Percentiles rank a stretch among this genome's conserved stretches.
These are phyloP conservation scores for Coprinopsis cinerea DNA, from an alignment of 768 basidiomycete genomes.

Conservation along the genomic window DNA sequence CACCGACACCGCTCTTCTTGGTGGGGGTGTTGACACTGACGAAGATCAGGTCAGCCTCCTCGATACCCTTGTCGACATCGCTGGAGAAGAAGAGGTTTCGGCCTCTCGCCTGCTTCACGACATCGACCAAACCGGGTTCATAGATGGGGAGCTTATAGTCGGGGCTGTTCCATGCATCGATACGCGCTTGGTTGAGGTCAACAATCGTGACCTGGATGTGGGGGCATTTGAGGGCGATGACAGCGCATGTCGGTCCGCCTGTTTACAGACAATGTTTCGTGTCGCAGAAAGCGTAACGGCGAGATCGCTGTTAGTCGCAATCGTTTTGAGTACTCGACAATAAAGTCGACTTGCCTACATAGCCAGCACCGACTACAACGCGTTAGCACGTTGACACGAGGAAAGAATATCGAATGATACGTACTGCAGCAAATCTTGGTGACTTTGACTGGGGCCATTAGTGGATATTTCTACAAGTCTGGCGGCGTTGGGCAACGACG, in stretches of 20 bases:
- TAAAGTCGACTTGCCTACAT: constrained; percentile 66
- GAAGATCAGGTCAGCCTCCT: constrained; percentile 95
- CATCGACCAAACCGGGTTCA: constrained; percentile 91
- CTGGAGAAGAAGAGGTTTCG: constrained; percentile 97
- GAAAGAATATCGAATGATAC: constrained; percentile 25
- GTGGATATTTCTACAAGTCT: not conserved
- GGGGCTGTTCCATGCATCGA: constrained; percentile 94
- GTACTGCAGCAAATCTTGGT: constrained; percentile 85
- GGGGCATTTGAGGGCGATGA: constrained; percentile 90
- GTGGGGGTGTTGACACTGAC: constrained; percentile 99
- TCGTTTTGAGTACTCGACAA: too few species aligned
- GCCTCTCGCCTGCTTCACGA: constrained; percentile 82
- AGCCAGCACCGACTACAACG: constrained; percentile 75
- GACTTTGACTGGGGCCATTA: constrained; percentile 57
- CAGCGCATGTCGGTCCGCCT: constrained; percentile 95
- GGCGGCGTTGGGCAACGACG: not conserved
- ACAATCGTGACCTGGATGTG: constrained; percentile 95
- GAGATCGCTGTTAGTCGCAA: too few species aligned
- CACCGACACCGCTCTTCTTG: constrained; percentile 96
- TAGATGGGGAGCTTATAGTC: constrained; percentile 90
- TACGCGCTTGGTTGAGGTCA: constrained; percentile 89
- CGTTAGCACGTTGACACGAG: constrained; percentile 1
- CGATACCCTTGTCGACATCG: constrained; percentile 88
- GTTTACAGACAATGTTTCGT: too few species aligned
- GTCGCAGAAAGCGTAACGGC: too few species aligned